Evolutionary conservation across 148 eudicot species (phyloP).

Genomic region (Hydrangea macrophylla): DNA sequence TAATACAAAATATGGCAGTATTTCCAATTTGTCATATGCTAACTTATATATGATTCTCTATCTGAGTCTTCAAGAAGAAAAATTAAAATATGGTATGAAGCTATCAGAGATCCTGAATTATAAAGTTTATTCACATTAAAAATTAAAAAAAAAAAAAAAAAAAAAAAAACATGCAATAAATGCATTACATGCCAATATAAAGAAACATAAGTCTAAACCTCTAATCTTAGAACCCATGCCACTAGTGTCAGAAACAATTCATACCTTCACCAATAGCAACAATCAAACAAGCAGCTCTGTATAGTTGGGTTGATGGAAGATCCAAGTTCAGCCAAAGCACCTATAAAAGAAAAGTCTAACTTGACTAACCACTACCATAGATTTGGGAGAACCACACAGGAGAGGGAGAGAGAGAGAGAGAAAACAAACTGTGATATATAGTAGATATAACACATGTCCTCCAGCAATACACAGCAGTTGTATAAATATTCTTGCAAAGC

Average conservation of each 20-base stretch:
- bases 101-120: neutral
- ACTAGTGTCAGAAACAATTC: constrained; percentile 2
- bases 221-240: neutral
- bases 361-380: no score
- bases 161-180: constrained; percentile 14
- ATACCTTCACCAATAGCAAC: constrained; percentile 2
- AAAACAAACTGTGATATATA: neutral
- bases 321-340: neutral
- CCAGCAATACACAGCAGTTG: constrained; percentile 4
- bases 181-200: neutral
- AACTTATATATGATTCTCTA: neutral
- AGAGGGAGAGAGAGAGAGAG: no score
- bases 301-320: neutral
- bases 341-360: neutral
- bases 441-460: neutral
- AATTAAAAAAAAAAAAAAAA: no score
- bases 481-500: constrained; percentile 2
- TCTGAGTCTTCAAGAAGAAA: neutral
- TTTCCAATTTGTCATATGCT: neutral
- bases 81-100: neutral
- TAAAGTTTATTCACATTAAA: neutral
- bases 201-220: neutral
- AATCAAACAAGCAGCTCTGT: neutral
- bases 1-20: neutral
- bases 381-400: neutral